Conservation (phyloP, 2,329 filamentous ascomycete genomes). For the Pyrenochaeta sp. region DNA sequence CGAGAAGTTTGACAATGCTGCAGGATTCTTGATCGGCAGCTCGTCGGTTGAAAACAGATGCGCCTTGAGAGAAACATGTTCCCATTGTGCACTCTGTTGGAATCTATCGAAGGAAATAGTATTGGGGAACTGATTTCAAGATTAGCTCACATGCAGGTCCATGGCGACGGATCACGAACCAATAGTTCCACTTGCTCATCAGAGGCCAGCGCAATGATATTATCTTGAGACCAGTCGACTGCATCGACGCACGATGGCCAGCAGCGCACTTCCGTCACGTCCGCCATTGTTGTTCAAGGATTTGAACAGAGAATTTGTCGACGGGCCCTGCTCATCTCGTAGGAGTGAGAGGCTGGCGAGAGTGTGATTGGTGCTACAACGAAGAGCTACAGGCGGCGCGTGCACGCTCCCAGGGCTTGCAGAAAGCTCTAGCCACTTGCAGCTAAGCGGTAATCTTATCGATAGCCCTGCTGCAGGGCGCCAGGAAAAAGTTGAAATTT, state of each 20-base stretch:
- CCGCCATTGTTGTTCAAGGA: slow-evolving; percentile 35
- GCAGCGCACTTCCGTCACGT: slow-evolving; percentile 46
- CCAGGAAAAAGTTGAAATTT: slow-evolving; percentile 24
- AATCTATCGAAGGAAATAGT: slow-evolving; percentile 35
- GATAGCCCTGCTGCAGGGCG: too few species aligned
- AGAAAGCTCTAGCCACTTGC: too few species aligned
- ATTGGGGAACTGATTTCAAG: slow-evolving; percentile 43
- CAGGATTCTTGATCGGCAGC: slow-evolving; percentile 54
- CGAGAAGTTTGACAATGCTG: slow-evolving; percentile 58
- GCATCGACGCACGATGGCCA: slow-evolving; percentile 62
- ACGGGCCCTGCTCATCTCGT: too few species aligned
- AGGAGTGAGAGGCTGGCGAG: too few species aligned
- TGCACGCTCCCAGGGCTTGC: too few species aligned
- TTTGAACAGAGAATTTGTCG: too few species aligned
- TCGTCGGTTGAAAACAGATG: slow-evolving; percentile 63
- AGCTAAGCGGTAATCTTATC: too few species aligned
- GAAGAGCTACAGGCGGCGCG: too few species aligned
- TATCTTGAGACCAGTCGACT: slow-evolving; percentile 66
- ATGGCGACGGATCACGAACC: slow-evolving; percentile 32
- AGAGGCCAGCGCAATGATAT: slow-evolving; percentile 64
- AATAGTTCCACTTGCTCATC: slow-evolving; percentile 64
- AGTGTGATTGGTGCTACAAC: too few species aligned
- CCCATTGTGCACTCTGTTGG: slow-evolving; percentile 43
- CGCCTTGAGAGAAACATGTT: slow-evolving; percentile 53
- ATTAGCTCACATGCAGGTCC: not conserved